Evolutionary conservation across 352 stramenopile genomes (phyloP), one percentile per base, ranked within the genome.

Genomic region (Elongisporangium anandrum): DNA sequence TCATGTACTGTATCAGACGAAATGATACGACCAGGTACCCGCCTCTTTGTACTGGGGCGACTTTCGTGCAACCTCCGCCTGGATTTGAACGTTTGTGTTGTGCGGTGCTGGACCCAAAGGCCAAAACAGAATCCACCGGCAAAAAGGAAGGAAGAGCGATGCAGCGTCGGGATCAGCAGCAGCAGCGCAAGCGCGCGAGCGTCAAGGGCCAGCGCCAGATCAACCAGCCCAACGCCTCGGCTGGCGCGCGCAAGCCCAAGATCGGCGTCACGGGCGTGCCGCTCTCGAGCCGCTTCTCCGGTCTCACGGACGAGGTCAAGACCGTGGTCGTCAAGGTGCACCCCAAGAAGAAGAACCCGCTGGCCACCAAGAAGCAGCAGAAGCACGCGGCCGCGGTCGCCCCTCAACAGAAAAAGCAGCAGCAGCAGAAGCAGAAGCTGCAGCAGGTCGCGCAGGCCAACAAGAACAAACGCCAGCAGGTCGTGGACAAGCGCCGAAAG

Each of bases 221-320:
- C 50, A 77, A 79, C 64, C 56, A 64, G 59, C 63, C 56, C 12
- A 60, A 54, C 15, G 17, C 22, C 29, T 45, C 34, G 50, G 49
- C 38, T 8, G 54, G 50, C 20, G 48, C 54, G 50, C 48, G 65
- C 59, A 73, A 73, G 56, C 59, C 70, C 45, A 65, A 83, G 17
- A 87, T 95, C 22, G 86, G 86, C 23, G 78, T 90, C 38, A 90
- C 83, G 47, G 62, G 60, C 50, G 68, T 88, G 56, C 68, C 85
- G 60, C 69, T 95, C 54, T 92, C 86, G 50, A 87, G 77, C 59
- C 86, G 84, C 58, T 95, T 94, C 69, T 81, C 75, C 49, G 57
- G 72, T 23, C 64, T 95, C 61, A 75, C 86, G 38, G 79, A 86
- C 29, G 69, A 85, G 45, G 64, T 39, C 54, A 60, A 60, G 54